Evolutionary conservation across 1,284 basidiomycete species (phyloP), one percentile per base, ranked within the genome.

Genomic region (Phaffia rhodozyma): DNA sequence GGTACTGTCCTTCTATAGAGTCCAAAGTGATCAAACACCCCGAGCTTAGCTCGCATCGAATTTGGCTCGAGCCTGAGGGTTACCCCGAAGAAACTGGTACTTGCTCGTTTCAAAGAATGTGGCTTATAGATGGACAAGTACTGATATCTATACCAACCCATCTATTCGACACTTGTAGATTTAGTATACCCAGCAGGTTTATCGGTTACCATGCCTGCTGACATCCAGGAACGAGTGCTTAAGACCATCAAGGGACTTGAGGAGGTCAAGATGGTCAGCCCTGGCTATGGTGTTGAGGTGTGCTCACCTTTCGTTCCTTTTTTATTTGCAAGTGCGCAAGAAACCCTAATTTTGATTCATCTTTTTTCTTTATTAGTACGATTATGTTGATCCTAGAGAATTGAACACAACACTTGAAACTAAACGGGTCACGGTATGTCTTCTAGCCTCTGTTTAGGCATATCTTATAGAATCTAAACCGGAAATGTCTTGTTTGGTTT

Each of bases 51-150:
- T 77, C 77, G 18, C 91, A 94, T 71, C 84, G 78, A 1, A 81
- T 93, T 38, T 93, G 90, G 90, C 79, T 94, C 5, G 91, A 94
- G 71, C 91, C 90, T 0, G 91, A 93, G 73, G 91, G 91, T 0
- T 89, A 88, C 23, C 52, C 59, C 7, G 16, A 16, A 66, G 86
- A 89, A 67, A 89, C 88, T 6, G 84, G 87, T 85, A 43, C 70
- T n/a, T 21, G 34, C 29, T 20, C 49, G 9, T 25, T 51, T 25
- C 16, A 7, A 34, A 43, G 34, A 34, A 63, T 2, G 16, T 11
- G 38, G 13, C 38, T 43, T 43, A 43, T 11, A 11, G 38, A 43
- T 43, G 38, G 38, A 16, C 13, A 11, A 43, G 2, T 7, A 43
- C 38, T 43, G 13, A 43, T 1, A 18, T 11, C 18, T 9, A n/a